Evolutionary conservation across 2,329 filamentous ascomycete genomes (phyloP), one percentile per base, ranked within the genome.

Genomic region (Aspergillus sergii): DNA sequence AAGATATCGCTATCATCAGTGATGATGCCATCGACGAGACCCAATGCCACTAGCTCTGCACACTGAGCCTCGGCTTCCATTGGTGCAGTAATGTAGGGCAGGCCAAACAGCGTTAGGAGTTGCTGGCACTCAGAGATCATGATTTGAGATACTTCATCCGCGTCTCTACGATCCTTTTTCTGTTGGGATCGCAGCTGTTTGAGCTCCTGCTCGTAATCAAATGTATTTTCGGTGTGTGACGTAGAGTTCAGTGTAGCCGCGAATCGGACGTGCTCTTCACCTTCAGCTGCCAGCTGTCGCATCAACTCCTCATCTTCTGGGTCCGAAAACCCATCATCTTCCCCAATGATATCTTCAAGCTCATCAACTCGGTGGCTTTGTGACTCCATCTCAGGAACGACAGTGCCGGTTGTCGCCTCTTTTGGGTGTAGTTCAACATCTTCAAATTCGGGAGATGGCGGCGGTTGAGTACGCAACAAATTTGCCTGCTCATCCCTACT

Each of bases 51-150:
- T 4, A 99, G 86, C 78, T 97, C 92, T 0, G 95, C 95, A 73
- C 95, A 99, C 76, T 99, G 95, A 0, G 95, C 95, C 83, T 99
- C 95, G 0, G 95, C 95, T 84, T 99, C 95, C 95, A 98, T 98
- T 0, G 96, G 96, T 0, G 95, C 95, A 0, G 94, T 99, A 69
- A 99, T 90, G 74, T 99, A 99, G 0, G 95, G 95, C 12, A 99
- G 87, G 0, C 95, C 95, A 76, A 99, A 99, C 10, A 97, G 86
- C 6, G 89, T 86, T 23, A 99, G 86, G 0, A 99, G 85, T 53
- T 95, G 90, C 75, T 99, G 95, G 67, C 95, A 98, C 78, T 99
- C 96, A 0, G 90, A 88, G 46, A 98, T 89, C 95, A 99, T 99
- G 68, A 94, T 90, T 68, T 96, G 92, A 0, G 94, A 96, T 4